Base-by-base conservation (phyloP, 441 rosid genomes). In the Gossypium lobatum region DNA sequence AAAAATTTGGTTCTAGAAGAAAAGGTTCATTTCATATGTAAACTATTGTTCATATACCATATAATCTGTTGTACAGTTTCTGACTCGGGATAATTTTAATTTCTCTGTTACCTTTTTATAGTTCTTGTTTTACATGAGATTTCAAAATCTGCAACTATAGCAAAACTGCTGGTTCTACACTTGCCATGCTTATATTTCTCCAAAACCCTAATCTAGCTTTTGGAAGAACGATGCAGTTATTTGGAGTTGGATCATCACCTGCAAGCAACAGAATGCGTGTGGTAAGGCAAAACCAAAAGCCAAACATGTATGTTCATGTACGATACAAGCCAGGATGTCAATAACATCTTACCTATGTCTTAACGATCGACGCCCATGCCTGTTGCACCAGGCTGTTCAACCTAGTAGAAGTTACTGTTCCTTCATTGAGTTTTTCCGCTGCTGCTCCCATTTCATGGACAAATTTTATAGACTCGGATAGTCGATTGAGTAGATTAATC, bases 401-500 rank as follows among this genome's bases (percentile, higher is more conserved):
- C 31, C 55, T 64, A 61, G 64, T 61, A 23, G 59, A 63, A 84
- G 75, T 59, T 59, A 73, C 65, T 5, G 73, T 82, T 31, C 82
- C 81, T 73, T 72, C 83, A 57, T 77, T 50, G 0, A 76, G 75
- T 79, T 61, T 83, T 83, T 91, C 91, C 0, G 80, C 81, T 5
- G 77, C 62, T 14, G 87, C 85, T 58, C 91, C 90, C 88, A 79
- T 87, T 79, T 88, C 95, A 18, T 85, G 89, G 58, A 91, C 89
- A 62, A 82, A 77, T 53, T 84, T 87, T 67, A 93, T 79, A 6
- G 98, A 91, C 82, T 93, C 97, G 0, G 97, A 90, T 54, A 88
- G 85, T 50, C 93, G 85, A 78, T 90, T 83, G 25, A 93, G 97
- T 64, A 91, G 80, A 83, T 93, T 93, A 80, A 87, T 80, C 76